phyloP scores from a whole-genome alignment of 345 rosid genomes.

The Melaleuca alternifolia region DNA sequence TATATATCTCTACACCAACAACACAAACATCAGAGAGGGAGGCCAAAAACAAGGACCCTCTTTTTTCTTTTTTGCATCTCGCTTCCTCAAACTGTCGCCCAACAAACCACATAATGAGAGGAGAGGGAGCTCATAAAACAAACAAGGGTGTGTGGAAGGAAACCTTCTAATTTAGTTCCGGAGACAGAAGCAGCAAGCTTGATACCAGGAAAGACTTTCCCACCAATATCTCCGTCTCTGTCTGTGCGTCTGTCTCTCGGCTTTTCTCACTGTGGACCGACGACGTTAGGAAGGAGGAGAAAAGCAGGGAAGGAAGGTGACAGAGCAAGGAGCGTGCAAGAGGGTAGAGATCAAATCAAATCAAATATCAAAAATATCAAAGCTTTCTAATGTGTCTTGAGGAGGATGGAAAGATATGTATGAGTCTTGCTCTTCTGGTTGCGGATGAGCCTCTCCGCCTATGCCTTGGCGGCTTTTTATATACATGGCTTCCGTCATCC shows the following conservation, averaged over 20 bases:
- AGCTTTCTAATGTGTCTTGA: neutral
- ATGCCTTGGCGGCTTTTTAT: constrained; percentile 5
- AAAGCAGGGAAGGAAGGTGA: neutral
- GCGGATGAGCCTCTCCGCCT: neutral
- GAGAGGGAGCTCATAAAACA: neutral
- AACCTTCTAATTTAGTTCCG: neutral
- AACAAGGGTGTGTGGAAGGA: neutral
- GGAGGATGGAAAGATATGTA: neutral
- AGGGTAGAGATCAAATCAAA: neutral
- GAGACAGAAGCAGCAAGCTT: neutral
- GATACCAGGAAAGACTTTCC: neutral
- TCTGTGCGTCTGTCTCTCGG: neutral
- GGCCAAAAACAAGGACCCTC: neutral
- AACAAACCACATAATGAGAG: neutral
- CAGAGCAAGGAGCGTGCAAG: neutral
- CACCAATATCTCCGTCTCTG: neutral
- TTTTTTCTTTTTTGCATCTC: neutral
- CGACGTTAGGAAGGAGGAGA: neutral
- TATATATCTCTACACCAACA: neutral
- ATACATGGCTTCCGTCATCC: neutral
- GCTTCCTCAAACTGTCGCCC: neutral
- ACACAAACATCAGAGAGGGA: neutral
- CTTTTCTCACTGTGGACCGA: neutral
- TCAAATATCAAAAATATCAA: neutral
- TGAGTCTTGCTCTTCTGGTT: neutral